phyloP scores from a whole-genome alignment of 2,329 filamentous ascomycete species.

The Paecilomyces sp. region DNA sequence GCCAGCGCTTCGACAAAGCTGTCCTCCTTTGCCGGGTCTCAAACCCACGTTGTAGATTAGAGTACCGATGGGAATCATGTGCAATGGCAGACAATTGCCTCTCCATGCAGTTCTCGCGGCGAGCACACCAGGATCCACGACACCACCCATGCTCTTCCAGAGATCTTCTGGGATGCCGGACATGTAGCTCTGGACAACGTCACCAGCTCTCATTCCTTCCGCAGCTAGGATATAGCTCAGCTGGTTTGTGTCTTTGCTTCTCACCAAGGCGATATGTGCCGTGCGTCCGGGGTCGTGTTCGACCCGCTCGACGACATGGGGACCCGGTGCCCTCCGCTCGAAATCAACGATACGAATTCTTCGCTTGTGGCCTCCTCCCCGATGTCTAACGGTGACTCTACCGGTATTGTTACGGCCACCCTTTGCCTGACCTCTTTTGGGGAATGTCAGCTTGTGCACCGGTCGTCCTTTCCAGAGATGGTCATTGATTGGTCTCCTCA shows the following conservation, averaged over 20 bases:
- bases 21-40: constrained; percentile 62
- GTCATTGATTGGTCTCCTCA: constrained; percentile 88
- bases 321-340: constrained; percentile 66
- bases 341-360: constrained; percentile 92
- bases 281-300: constrained; percentile 93
- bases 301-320: constrained; percentile 84
- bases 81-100: constrained; percentile 89
- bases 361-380: constrained; percentile 84
- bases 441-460: constrained; percentile 72
- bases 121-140: constrained; percentile 89
- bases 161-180: constrained; percentile 81
- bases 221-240: constrained; percentile 93
- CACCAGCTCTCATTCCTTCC: constrained; percentile 86
- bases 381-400: constrained; percentile 79
- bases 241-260: constrained; percentile 62
- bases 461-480: constrained; percentile 94
- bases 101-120: constrained; percentile 89
- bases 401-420: constrained; percentile 89
- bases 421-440: constrained; percentile 87
- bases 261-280: constrained; percentile 85
- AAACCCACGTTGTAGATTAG: constrained; percentile 84
- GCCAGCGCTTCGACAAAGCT: constrained; percentile 91
- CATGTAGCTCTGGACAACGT: constrained; percentile 86
- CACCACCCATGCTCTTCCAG: constrained; percentile 84
- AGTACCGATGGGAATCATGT: constrained; percentile 94